These are phyloP conservation scores for Daedaleopsis nitida DNA, from an alignment of 768 basidiomycete genomes.

Conservation along the genomic window DNA sequence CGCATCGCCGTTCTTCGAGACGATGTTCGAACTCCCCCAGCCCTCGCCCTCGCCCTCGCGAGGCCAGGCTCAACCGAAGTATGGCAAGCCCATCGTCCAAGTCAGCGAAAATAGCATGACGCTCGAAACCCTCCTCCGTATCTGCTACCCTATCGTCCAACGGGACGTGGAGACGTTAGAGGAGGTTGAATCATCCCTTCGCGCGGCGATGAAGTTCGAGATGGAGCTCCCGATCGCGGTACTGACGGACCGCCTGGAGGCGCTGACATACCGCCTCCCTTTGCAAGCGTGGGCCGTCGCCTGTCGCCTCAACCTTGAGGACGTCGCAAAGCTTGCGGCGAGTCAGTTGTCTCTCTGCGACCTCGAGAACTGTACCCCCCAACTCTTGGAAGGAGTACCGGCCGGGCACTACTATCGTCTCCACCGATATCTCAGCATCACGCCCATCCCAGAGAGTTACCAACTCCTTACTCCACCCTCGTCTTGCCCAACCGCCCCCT, in stretches of 20 bases:
- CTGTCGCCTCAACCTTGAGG: neutral
- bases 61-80: too few species aligned
- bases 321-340: neutral
- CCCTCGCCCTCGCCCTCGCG: constrained; percentile 31
- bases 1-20: constrained; percentile 57
- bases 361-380: neutral
- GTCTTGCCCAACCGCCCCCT: too few species aligned
- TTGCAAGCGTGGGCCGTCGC: constrained; percentile 27
- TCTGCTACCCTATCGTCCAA: constrained; percentile 37
- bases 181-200: neutral
- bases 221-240: neutral
- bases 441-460: too few species aligned
- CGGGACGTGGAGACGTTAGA: constrained; percentile 10
- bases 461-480: neutral
- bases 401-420: neutral
- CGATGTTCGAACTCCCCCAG: constrained; percentile 53
- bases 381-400: neutral
- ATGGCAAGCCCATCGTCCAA: constrained; percentile 23
- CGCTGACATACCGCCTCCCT: constrained; percentile 24
- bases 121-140: constrained; percentile 33
- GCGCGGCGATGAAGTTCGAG: constrained; percentile 9
- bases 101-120: constrained; percentile 30
- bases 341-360: neutral
- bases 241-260: constrained; percentile 14
- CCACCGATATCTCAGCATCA: too few species aligned